phyloP scores from a whole-genome alignment of 768 basidiomycete genomes.

The Cystobasidiopsis lactophilus region DNA sequence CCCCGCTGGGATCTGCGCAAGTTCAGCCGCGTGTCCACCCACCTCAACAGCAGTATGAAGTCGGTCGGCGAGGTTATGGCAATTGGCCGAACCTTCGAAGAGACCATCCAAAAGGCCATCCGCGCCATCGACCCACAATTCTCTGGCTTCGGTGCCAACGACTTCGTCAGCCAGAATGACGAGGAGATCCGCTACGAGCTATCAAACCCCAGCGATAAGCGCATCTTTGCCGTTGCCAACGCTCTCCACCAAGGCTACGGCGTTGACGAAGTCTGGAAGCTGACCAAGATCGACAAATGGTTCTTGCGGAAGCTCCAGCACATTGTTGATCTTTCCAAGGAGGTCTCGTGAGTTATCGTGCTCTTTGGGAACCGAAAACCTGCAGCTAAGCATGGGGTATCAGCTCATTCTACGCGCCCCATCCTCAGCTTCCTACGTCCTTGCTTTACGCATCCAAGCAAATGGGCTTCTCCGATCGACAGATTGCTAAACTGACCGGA shows the following conservation, averaged over 20 bases:
- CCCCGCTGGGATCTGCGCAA: conserved; percentile 98
- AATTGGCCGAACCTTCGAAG: conserved; percentile 92
- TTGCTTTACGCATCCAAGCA: conserved; percentile 68
- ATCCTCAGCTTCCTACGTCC: conserved; percentile 37
- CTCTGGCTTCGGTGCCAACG: conserved; percentile 73
- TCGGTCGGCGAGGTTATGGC: conserved; percentile 99
- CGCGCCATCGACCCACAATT: conserved; percentile 90
- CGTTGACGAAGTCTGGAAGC: conserved; percentile 87
- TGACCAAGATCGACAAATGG: conserved; percentile 98
- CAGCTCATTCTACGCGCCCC: conserved; percentile 31
- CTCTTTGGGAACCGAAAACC: not conserved
- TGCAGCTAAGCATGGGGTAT: not conserved
- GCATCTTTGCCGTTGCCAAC: conserved; percentile 83
- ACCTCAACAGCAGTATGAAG: conserved; percentile 92
- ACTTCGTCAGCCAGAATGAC: conserved; percentile 32
- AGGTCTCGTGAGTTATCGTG: conserved; percentile 38
- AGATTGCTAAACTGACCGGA: conserved; percentile 57
- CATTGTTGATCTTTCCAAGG: conserved; percentile 59
- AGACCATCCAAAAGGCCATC: conserved; percentile 96
- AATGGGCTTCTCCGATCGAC: conserved; percentile 84
- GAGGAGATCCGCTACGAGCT: conserved; percentile 86
- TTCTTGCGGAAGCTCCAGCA: conserved; percentile 74
- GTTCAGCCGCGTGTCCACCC: conserved; percentile 76
- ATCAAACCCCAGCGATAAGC: conserved; percentile 82
- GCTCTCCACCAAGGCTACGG: conserved; percentile 83